Evolutionary conservation across 2,329 filamentous ascomycete genomes (phyloP).

Genomic region (Fusarium sp.): DNA sequence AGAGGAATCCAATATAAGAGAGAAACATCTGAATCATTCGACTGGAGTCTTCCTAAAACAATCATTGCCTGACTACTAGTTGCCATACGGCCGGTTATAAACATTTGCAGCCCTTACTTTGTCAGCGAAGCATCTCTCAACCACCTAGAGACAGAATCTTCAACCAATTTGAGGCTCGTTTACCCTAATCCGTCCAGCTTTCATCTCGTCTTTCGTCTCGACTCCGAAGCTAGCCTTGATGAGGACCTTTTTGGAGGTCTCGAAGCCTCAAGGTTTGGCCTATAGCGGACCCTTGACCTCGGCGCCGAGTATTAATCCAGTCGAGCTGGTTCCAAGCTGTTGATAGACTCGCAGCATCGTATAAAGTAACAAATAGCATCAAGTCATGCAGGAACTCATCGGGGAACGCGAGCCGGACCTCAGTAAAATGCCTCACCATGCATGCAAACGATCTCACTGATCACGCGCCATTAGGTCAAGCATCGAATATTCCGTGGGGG

Average conservation of each 20-base stretch:
- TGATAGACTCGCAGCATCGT: not conserved
- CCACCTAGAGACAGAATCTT: not conserved
- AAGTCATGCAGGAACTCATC: not conserved
- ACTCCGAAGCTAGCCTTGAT: no score
- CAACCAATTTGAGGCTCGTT: rapidly evolving
- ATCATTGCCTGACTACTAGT: not conserved
- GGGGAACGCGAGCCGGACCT: not conserved
- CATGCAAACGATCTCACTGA: not conserved
- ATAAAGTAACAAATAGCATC: not conserved
- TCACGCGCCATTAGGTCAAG: not conserved
- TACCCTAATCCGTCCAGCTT: rapidly evolving
- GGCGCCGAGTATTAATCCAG: rapidly evolving
- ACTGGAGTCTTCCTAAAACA: no score
- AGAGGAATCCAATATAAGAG: rapidly evolving
- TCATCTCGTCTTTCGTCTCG: rapidly evolving
- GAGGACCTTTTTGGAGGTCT: not conserved
- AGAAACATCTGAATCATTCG: no score
- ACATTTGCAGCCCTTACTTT: not conserved
- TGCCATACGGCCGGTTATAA: rapidly evolving
- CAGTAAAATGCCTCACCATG: constrained; percentile 20
- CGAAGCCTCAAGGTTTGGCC: not conserved
- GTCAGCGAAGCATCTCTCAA: not conserved
- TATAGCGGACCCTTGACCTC: no score
- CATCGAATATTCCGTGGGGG: not conserved
- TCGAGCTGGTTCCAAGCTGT: not conserved